Conservation (phyloP, 495 filamentous ascomycete species). For the Lepidopterella palustris region DNA sequence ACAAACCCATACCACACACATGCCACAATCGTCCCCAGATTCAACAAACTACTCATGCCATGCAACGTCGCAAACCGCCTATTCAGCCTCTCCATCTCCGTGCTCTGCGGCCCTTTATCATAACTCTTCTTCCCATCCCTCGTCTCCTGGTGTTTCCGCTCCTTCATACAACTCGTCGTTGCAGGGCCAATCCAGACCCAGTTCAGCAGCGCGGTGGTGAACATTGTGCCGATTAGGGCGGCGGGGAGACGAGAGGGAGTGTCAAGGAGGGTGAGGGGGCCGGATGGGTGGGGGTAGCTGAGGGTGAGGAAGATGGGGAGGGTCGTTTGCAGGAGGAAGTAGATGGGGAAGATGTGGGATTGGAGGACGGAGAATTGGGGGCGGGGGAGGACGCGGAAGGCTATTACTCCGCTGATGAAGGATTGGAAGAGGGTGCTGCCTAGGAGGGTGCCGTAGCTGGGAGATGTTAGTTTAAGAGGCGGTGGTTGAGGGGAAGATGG, state of each 20-base stretch:
- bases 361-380: slow-evolving; percentile 77
- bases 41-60: slow-evolving; percentile 67
- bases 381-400: slow-evolving; percentile 66
- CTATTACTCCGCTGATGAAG: slow-evolving; percentile 69
- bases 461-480: neutral
- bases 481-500: neutral
- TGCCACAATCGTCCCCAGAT: slow-evolving; percentile 59
- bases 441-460: slow-evolving; percentile 32
- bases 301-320: slow-evolving; percentile 67
- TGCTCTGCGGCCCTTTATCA: slow-evolving; percentile 64
- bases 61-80: slow-evolving; percentile 72
- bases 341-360: slow-evolving; percentile 71
- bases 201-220: slow-evolving; percentile 61
- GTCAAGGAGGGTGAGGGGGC: neutral
- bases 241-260: too few relatives aligned
- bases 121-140: slow-evolving; percentile 78
- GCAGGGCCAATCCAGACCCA: slow-evolving; percentile 60
- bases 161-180: slow-evolving; percentile 63
- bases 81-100: slow-evolving; percentile 77
- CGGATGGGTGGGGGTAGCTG: slow-evolving; percentile 59
- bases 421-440: slow-evolving; percentile 45
- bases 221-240: slow-evolving; percentile 49
- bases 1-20: slow-evolving; percentile 68
- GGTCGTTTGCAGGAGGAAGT: slow-evolving; percentile 74
- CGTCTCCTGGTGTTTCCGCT: slow-evolving; percentile 72